Evolutionary conservation across 2,329 filamentous ascomycete genomes (phyloP).

Genomic region (Leptoxyphium fumago): DNA sequence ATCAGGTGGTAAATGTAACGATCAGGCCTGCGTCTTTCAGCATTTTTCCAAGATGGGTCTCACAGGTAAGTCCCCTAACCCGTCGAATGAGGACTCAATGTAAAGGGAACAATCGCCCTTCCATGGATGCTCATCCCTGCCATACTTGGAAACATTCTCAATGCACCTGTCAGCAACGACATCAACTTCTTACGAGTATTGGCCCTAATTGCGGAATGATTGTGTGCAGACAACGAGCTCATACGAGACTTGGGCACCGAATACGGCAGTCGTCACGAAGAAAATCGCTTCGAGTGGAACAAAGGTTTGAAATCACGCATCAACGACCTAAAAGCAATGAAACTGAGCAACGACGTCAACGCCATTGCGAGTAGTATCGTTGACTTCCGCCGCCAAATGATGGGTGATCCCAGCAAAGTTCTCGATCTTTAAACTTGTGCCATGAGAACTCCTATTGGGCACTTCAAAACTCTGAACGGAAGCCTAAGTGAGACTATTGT

Average conservation of each 20-base stretch:
- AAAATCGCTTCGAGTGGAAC: conserved; percentile 33
- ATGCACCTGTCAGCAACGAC: too few relatives aligned
- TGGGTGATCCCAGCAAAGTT: conserved; percentile 49
- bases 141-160: too few relatives aligned
- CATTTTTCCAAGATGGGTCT: conserved; percentile 64
- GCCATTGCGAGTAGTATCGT: conserved; percentile 53
- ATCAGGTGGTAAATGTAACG: conserved; percentile 56
- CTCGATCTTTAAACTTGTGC: conserved; percentile 21
- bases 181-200: too few relatives aligned
- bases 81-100: too few relatives aligned
- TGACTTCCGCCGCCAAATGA: conserved; percentile 49
- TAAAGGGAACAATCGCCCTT: too few relatives aligned
- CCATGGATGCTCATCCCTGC: too few relatives aligned
- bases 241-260: conserved; percentile 15
- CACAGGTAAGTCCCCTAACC: conserved; percentile 49
- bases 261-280: conserved; percentile 12
- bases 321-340: conserved; percentile 42
- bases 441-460: too few relatives aligned
- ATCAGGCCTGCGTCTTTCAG: conserved; percentile 57
- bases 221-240: conserved; percentile 19
- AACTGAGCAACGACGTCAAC: conserved; percentile 47
- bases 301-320: conserved; percentile 48
- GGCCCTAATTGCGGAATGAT: conserved; percentile 6
- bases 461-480: too few relatives aligned
- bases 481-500: too few relatives aligned